Conservation (phyloP, 106 monocot species). For the Dendrobium officinale region DNA sequence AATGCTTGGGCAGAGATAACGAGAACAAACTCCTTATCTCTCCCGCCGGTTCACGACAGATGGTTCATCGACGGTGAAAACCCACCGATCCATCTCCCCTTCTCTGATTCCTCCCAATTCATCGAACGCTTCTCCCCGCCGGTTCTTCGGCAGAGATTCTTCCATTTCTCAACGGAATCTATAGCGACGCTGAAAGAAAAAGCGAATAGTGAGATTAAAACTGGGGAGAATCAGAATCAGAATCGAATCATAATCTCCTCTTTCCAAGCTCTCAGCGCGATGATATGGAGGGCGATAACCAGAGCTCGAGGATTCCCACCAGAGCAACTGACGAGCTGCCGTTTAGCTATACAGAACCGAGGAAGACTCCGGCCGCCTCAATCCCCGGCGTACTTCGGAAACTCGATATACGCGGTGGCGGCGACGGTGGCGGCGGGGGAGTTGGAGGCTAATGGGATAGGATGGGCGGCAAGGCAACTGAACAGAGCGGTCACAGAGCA, state of each 20-base stretch:
- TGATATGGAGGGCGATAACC: constrained; percentile 54
- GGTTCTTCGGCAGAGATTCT: constrained; percentile 38
- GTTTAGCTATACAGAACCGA: constrained; percentile 37
- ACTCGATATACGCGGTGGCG: constrained; percentile 24
- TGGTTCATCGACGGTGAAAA: constrained; percentile 46
- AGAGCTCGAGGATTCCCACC: constrained; percentile 28
- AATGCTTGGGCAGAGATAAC: constrained; percentile 60
- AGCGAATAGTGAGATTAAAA: constrained; percentile 31
- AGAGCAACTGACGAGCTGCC: constrained; percentile 23
- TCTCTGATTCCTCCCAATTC: constrained; percentile 18
- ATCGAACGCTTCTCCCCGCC: constrained; percentile 26
- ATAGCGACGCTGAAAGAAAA: constrained; percentile 40
- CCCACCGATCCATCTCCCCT: constrained; percentile 51
- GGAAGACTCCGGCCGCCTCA: constrained; percentile 42
- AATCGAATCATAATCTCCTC: constrained; percentile 19
- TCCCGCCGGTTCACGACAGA: constrained; percentile 34
- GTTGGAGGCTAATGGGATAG: constrained; percentile 33
- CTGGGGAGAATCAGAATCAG: background rate
- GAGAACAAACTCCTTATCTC: constrained; percentile 8
- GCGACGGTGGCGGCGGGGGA: constrained; percentile 36
- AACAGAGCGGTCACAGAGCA: constrained; percentile 21
- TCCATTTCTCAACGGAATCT: constrained; percentile 48
- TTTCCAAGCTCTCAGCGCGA: constrained; percentile 43
- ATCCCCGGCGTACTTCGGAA: constrained; percentile 61
- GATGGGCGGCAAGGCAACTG: constrained; percentile 43